Percentiles rank a stretch among this genome's conserved stretches.
Evolutionary conservation across 2,329 filamentous ascomycete species (phyloP).

Genomic region (Epichloe scottii): DNA sequence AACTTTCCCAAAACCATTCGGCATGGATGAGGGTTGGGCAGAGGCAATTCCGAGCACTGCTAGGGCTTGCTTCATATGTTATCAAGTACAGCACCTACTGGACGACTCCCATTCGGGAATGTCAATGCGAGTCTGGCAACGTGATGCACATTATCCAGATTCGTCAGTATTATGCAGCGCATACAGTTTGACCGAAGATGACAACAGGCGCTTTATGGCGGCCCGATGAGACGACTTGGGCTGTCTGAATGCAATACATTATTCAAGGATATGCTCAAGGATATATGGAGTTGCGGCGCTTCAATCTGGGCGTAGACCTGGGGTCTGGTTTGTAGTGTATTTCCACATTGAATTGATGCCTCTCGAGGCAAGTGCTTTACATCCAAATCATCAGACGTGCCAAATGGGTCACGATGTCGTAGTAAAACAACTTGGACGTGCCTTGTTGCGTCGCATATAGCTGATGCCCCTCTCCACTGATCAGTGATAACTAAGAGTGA

Average conservation of each 20-base stretch:
- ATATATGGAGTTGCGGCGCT: background rate
- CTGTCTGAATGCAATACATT: background rate
- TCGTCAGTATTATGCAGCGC: constrained; percentile 1
- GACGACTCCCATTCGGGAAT: background rate
- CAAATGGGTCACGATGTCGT: background rate
- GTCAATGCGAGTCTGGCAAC: background rate
- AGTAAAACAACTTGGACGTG: background rate
- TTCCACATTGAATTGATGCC: background rate
- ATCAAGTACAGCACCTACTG: constrained; percentile 6
- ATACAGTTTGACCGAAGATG: background rate
- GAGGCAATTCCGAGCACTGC: constrained; percentile 17
- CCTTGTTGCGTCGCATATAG: background rate
- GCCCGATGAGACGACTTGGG: background rate
- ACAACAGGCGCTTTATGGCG: background rate
- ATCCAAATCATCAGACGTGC: background rate
- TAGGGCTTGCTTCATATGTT: constrained; percentile 3
- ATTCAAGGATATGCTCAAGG: background rate
- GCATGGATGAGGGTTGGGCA: constrained; percentile 3
- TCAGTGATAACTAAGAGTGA: too few relatives aligned
- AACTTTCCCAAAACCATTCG: background rate
- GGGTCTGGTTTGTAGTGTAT: background rate
- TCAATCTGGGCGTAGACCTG: background rate
- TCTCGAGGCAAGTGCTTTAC: background rate
- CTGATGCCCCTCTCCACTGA: too few relatives aligned
- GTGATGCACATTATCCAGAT: background rate